Conservation (phyloP, 139 green algal species). For the Coelastrella sp. region DNA sequence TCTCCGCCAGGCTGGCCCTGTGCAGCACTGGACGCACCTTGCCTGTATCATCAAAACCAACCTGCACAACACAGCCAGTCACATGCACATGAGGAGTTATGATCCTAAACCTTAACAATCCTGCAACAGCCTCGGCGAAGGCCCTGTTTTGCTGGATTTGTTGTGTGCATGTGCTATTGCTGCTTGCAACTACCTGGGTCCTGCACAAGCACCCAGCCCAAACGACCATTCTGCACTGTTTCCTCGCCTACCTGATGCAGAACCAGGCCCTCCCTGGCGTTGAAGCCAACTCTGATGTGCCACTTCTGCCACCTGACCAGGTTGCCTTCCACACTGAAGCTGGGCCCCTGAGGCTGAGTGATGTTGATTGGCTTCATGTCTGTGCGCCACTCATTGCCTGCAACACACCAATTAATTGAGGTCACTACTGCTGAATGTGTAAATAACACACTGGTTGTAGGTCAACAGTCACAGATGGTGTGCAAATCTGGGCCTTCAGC, state of each 20-base stretch:
- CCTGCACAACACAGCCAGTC: too few species aligned
- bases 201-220: too few species aligned
- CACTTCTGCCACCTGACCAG: constrained; percentile 79
- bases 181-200: background rate
- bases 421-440: too few species aligned
- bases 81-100: too few species aligned
- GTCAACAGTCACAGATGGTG: too few species aligned
- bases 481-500: too few species aligned
- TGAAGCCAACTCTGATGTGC: constrained; percentile 90
- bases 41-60: constrained; percentile 50
- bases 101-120: too few species aligned
- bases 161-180: too few species aligned
- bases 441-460: too few species aligned
- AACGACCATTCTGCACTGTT: too few species aligned
- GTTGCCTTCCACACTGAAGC: constrained; percentile 79
- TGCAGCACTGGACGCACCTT: constrained; percentile 78
- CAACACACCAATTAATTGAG: background rate
- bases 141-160: too few species aligned
- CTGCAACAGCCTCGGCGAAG: too few species aligned
- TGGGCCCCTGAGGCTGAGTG: constrained; percentile 77
- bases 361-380: constrained; percentile 86
- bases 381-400: constrained; percentile 51
- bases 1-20: constrained; percentile 86
- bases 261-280: constrained; percentile 91
- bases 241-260: constrained; percentile 71